phyloP scores from a whole-genome alignment of 2,329 filamentous ascomycete genomes.

The Chaetomium globosum region DNA sequence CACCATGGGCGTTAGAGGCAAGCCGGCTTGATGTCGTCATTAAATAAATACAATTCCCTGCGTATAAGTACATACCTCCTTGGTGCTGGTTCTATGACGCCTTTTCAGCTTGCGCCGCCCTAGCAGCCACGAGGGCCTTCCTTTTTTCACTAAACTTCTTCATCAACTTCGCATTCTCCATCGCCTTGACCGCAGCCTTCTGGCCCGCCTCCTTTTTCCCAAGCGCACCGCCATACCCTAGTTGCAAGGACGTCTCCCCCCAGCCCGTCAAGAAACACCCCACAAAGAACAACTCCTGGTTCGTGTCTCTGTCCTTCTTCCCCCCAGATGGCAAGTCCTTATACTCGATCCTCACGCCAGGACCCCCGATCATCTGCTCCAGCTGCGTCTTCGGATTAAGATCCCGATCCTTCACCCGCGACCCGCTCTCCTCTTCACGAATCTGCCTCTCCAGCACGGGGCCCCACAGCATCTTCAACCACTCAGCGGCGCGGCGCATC shows the following conservation, averaged over 20 bases:
- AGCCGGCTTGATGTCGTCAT: not conserved
- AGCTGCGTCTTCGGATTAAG: constrained; percentile 55
- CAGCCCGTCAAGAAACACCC: constrained; percentile 69
- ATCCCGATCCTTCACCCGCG: constrained; percentile 31
- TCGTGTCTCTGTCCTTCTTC: constrained; percentile 57
- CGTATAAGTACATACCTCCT: no score
- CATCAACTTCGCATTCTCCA: constrained; percentile 68
- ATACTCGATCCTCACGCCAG: constrained; percentile 64
- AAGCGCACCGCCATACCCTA: constrained; percentile 66
- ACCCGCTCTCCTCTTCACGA: constrained; percentile 44
- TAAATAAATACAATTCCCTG: not conserved
- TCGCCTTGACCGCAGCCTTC: constrained; percentile 64
- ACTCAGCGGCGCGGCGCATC: constrained; percentile 62
- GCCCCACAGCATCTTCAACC: constrained; percentile 77
- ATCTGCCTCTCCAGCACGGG: constrained; percentile 63
- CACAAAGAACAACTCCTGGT: constrained; percentile 62
- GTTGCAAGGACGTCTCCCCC: constrained; percentile 63
- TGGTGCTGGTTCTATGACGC: not conserved
- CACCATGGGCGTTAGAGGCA: no score
- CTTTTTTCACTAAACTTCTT: constrained; percentile 54
- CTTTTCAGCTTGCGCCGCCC: constrained; percentile 29
- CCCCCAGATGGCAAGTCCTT: constrained; percentile 56
- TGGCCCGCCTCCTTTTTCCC: constrained; percentile 71
- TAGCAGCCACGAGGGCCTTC: constrained; percentile 46
- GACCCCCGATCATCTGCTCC: constrained; percentile 55